phyloP scores from a whole-genome alignment of 1,284 basidiomycete genomes.

The Gymnopus androsaceus region DNA sequence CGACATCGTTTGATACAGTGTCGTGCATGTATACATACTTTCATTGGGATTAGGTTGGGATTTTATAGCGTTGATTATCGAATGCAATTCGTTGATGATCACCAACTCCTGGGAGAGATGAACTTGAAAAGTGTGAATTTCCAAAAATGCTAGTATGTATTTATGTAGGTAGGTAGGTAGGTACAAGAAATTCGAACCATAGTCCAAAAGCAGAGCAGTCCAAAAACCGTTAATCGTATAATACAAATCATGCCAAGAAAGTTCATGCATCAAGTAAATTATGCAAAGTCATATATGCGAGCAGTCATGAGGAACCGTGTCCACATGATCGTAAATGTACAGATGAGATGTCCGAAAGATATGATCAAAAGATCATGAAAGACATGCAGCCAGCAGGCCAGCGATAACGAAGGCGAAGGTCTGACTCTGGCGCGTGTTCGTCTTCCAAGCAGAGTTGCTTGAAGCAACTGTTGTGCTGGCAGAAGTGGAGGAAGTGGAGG shows the following conservation, averaged over 20 bases:
- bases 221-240: slow-evolving; percentile 8
- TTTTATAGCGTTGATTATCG: too few relatives aligned
- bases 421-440: neutral
- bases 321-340: neutral
- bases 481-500: neutral
- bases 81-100: too few relatives aligned
- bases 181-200: neutral
- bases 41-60: too few relatives aligned
- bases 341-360: neutral
- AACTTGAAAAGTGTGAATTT: too few relatives aligned
- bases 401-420: neutral
- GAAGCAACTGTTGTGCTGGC: slow-evolving; percentile 1
- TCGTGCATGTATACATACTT: too few relatives aligned
- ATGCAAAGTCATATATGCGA: neutral
- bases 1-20: too few relatives aligned
- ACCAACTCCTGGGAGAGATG: neutral
- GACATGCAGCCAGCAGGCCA: slow-evolving; percentile 4
- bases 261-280: slow-evolving; percentile 1
- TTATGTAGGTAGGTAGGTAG: neutral
- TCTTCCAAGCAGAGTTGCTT: slow-evolving; percentile 2
- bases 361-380: neutral
- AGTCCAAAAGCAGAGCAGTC: neutral
- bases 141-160: neutral
- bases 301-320: neutral
- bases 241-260: neutral